phyloP scores from a whole-genome alignment of 495 filamentous ascomycete genomes.

The Xylaria scruposa region DNA sequence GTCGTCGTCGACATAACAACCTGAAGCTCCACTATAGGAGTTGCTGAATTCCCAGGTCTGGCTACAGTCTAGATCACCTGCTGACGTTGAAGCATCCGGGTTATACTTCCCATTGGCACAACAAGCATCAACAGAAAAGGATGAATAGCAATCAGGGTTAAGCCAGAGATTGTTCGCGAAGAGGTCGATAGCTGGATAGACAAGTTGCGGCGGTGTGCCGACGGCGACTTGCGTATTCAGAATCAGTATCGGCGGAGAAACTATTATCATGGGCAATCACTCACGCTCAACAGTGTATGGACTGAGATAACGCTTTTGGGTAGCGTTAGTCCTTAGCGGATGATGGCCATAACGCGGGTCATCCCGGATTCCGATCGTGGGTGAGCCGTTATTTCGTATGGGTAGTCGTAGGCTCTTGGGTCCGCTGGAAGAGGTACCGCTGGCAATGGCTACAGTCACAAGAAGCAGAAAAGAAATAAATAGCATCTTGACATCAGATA shows the following conservation, averaged over 20 bases:
- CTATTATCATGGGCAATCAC: not conserved
- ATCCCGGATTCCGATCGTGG: not conserved
- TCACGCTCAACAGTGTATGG: conserved; percentile 26
- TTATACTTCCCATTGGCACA: conserved; percentile 22
- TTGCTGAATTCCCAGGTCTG: conserved; percentile 9
- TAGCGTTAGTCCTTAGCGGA: conserved; percentile 22
- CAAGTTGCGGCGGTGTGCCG: conserved; percentile 21
- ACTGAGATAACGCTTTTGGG: conserved; percentile 25
- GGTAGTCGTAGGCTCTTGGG: conserved; percentile 17
- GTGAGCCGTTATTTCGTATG: conserved; percentile 7
- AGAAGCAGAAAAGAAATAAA: conserved; percentile 10
- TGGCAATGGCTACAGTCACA: conserved; percentile 16
- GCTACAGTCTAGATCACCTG: not conserved
- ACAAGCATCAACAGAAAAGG: conserved; percentile 6
- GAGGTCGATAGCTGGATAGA: conserved; percentile 24
- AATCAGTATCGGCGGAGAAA: not conserved
- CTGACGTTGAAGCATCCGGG: conserved; percentile 14
- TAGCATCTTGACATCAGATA: conserved; percentile 20
- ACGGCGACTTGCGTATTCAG: conserved; percentile 11
- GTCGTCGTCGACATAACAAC: conserved; percentile 16
- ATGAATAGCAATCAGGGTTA: conserved; percentile 20
- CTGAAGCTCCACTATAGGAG: conserved; percentile 15
- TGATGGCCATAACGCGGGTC: conserved; percentile 12
- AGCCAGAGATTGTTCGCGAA: conserved; percentile 23
- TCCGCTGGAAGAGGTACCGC: not conserved